A percentile compares a stretch with the other conserved stretches of the same genome.
Conservation (phyloP, 1,139 yeast species). For the Zygosaccharomyces sapae region DNA sequence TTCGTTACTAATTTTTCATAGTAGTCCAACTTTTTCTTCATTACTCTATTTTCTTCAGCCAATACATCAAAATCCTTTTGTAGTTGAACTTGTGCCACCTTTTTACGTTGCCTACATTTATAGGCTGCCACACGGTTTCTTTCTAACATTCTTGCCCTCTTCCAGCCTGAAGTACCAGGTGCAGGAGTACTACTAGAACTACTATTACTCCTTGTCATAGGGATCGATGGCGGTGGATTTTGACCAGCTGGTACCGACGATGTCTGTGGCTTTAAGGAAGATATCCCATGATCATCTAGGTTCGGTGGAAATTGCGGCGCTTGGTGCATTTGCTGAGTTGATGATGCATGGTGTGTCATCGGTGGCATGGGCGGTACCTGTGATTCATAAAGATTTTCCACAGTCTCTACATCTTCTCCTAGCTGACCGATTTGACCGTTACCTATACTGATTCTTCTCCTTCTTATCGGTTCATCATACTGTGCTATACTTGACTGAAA, state of each 20-base stretch:
- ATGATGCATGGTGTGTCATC: slow-evolving; percentile 15
- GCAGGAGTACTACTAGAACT: slow-evolving; percentile 49
- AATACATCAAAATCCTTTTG: slow-evolving; percentile 53
- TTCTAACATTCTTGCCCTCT: slow-evolving; percentile 62
- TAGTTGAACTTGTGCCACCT: slow-evolving; percentile 62
- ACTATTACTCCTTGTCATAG: slow-evolving; percentile 1
- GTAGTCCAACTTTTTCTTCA: slow-evolving; percentile 41
- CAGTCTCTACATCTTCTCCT: slow-evolving; percentile 32
- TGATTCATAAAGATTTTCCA: slow-evolving; percentile 30
- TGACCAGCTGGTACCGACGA: slow-evolving; percentile 4
- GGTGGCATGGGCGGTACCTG: slow-evolving; percentile 38
- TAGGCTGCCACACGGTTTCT: slow-evolving; percentile 72
- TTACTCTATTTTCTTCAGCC: slow-evolving; percentile 43
- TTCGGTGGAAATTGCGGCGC: background rate
- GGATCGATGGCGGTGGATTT: background rate
- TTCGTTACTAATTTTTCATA: slow-evolving; percentile 34
- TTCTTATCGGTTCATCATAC: slow-evolving; percentile 37
- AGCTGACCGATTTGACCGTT: slow-evolving; percentile 77
- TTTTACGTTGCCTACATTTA: slow-evolving; percentile 71
- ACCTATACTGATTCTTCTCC: slow-evolving; percentile 68
- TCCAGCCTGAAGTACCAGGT: slow-evolving; percentile 80
- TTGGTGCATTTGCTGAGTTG: slow-evolving; percentile 5
- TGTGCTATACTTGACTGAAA: slow-evolving; percentile 50
- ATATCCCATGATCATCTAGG: background rate
- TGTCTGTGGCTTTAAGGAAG: background rate